Base-by-base conservation (phyloP, 1,139 yeast species). In the Taphrina pruni region DNA sequence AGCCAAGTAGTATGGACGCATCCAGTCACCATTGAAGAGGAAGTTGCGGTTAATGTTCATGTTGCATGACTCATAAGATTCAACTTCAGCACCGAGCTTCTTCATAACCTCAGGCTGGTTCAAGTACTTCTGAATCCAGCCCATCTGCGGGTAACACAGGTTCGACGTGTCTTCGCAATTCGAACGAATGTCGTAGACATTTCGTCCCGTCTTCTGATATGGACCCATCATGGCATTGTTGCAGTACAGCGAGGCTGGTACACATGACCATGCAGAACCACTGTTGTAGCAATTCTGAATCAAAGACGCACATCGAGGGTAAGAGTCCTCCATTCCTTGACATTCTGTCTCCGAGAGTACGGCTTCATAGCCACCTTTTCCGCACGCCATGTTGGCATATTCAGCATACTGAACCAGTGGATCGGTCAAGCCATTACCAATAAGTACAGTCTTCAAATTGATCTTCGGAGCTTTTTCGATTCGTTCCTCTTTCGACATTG, bases 351-450 rank as follows among this genome's bases (percentile, higher is more conserved):
- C 90, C 50, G 84, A 82, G 75, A 94, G 82, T 9, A 92, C 96
- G 9, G 96, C 83, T 73, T 97, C 97, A 43, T 70, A 70, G n/a
- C 67, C 67, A 12, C 67, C 50, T 39, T 51, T 65, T 20, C 71
- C 72, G 80, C 99, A 94, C 11, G 97, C 98, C 99, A 94, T 94
- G 79, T 96, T 96, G 81, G 90, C 89, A 80, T 91, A 94, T 79
- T 87, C 87, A 75, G 88, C 89, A 79, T 89, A 90, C 81, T 94
- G 99, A 72, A 87, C 86, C 78, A 90, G 85, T 17, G 97, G 93
- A 79, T 94, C 98, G 69, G 97, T 92, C 77, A 94, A 86, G 70
- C 99, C 99, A 78, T 94, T 94, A 77, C 99, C 99, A 77, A 94
- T 93, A 79, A 94, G 81, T 56, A 94, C 91, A 6, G 97, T 90